These are phyloP conservation scores for Phytophthora sp. DNA, from an alignment of 352 stramenopile genomes.

Conservation along the genomic window DNA sequence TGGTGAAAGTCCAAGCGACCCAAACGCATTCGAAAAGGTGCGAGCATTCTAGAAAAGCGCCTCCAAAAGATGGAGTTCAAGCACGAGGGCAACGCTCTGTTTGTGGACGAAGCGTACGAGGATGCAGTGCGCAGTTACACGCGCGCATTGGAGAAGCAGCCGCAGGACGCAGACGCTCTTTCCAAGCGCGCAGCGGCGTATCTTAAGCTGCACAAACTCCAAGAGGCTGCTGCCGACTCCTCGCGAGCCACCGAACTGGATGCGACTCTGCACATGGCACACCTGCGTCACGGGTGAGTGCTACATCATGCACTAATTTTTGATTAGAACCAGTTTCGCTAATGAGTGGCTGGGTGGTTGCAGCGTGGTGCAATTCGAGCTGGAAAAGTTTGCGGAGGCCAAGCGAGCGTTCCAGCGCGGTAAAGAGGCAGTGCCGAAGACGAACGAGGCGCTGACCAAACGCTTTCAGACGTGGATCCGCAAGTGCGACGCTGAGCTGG, in stretches of 20 bases:
- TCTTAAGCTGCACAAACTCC: slow-evolving; percentile 71
- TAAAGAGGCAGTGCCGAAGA: slow-evolving; percentile 39
- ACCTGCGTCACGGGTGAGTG: slow-evolving; percentile 76
- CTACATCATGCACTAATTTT: background rate
- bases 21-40: background rate
- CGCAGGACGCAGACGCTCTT: slow-evolving; percentile 55
- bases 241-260: slow-evolving; percentile 59
- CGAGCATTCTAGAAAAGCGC: slow-evolving; percentile 7
- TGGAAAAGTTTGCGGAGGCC: slow-evolving; percentile 72
- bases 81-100: slow-evolving; percentile 78
- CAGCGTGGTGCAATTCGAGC: slow-evolving; percentile 82
- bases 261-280: slow-evolving; percentile 53
- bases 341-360: background rate
- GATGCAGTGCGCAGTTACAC: slow-evolving; percentile 65
- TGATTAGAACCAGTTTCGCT: background rate
- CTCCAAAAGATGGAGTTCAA: slow-evolving; percentile 71
- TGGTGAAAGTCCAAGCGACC: no score
- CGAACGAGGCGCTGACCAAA: slow-evolving; percentile 47
- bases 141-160: slow-evolving; percentile 43
- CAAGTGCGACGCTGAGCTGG: slow-evolving; percentile 87
- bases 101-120: slow-evolving; percentile 84
- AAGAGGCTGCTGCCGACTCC: slow-evolving; percentile 61
- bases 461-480: slow-evolving; percentile 87
- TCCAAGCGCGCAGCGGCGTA: slow-evolving; percentile 74
- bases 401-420: slow-evolving; percentile 68